A percentile compares a stretch with the other conserved stretches of the same genome.
Evolutionary conservation across 345 rosid genomes (phyloP).

Genomic region (Citrus unshiu): DNA sequence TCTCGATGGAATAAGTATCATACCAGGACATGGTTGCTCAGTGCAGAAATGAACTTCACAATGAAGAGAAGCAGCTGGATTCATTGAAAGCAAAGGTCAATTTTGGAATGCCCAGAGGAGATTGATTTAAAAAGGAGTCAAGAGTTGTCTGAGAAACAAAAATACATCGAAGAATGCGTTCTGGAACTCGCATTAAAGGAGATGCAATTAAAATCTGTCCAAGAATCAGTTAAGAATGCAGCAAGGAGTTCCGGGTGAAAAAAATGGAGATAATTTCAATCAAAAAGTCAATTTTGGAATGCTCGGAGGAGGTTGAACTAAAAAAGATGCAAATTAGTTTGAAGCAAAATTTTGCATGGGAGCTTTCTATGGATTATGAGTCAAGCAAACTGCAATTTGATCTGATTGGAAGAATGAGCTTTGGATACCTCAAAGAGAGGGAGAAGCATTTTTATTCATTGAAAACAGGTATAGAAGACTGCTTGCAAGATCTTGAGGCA

Average conservation of each 20-base stretch:
- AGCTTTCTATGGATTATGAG: neutral
- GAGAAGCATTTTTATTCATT: slow-evolving; percentile 15
- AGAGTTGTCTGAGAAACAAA: too few relatives aligned
- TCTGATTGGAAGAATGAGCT: slow-evolving; percentile 3
- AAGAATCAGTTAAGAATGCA: too few relatives aligned
- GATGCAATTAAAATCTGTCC: too few relatives aligned
- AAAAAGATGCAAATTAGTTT: slow-evolving; percentile 19
- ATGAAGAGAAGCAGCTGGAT: neutral
- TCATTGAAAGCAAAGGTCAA: too few relatives aligned
- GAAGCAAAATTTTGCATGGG: neutral
- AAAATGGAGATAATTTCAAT: slow-evolving; percentile 15
- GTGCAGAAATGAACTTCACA: neutral
- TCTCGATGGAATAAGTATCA: slow-evolving; percentile 10
- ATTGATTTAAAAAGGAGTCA: slow-evolving; percentile 9
- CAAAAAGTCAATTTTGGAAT: slow-evolving; percentile 15
- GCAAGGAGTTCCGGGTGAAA: too few relatives aligned
- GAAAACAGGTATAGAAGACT: slow-evolving; percentile 5
- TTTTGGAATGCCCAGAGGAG: neutral
- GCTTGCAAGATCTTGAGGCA: slow-evolving; percentile 14
- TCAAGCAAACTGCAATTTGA: slow-evolving; percentile 13
- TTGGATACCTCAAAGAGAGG: slow-evolving; percentile 16
- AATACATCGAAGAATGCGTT: too few relatives aligned
- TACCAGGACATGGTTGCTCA: neutral
- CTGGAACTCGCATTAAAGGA: too few relatives aligned
- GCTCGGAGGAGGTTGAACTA: slow-evolving; percentile 4